Evolutionary conservation across 2,329 filamentous ascomycete genomes (phyloP).

Genomic region (Fusarium newnesense): DNA sequence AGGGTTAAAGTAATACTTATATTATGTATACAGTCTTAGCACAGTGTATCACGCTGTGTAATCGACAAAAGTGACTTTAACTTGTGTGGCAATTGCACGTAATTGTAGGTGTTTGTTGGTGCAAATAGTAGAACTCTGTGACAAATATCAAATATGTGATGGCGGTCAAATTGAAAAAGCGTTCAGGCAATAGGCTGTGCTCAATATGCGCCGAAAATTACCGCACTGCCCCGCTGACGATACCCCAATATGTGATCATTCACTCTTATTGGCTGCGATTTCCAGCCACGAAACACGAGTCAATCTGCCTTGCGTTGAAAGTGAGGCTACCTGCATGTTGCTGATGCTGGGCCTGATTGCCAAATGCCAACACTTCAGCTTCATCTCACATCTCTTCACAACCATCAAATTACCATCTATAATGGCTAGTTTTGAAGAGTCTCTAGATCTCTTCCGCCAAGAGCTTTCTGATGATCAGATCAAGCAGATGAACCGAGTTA

Average conservation of each 20-base stretch:
- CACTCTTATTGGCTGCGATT: background rate
- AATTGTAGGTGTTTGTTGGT: no score
- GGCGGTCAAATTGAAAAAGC: no score
- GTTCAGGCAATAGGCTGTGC: no score
- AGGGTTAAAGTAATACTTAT: no score
- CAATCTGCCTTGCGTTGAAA: background rate
- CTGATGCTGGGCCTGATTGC: no score
- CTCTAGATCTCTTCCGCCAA: background rate
- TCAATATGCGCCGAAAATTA: accelerated
- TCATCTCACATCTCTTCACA: accelerated
- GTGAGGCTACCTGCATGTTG: background rate
- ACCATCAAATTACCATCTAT: accelerated
- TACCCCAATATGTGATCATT: background rate
- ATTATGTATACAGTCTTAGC: no score
- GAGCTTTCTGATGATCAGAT: background rate
- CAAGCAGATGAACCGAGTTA: accelerated
- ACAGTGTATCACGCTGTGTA: no score
- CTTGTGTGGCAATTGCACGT: no score
- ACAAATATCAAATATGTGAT: no score
- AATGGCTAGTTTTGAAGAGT: background rate
- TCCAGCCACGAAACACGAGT: background rate
- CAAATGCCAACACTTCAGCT: no score
- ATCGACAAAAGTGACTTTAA: no score
- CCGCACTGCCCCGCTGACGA: background rate
- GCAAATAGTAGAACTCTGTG: no score